A percentile compares a stretch with the other conserved stretches of the same genome.
phyloP scores from a whole-genome alignment of 805 yeast species.

The Saturnispora dispora region DNA sequence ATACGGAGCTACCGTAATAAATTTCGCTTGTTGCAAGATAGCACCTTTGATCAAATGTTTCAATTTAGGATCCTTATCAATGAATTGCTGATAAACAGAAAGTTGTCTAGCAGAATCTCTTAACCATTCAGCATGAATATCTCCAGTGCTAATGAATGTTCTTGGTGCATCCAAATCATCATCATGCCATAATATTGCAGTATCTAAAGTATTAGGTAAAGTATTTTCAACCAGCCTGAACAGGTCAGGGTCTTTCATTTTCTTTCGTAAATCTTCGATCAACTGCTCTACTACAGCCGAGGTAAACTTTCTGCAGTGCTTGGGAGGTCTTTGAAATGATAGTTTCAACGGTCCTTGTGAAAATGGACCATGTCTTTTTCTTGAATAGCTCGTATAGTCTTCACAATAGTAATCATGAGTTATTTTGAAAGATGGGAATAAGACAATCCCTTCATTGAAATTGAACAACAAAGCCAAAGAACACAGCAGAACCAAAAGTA shows the following conservation, averaged over 20 bases:
- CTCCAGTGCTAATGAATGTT: slow-evolving; percentile 83
- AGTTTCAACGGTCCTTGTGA: slow-evolving; percentile 45
- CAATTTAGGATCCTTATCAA: slow-evolving; percentile 41
- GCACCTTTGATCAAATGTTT: slow-evolving; percentile 61
- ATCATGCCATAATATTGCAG: slow-evolving; percentile 70
- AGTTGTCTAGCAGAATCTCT: slow-evolving; percentile 81
- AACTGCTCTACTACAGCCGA: slow-evolving; percentile 54
- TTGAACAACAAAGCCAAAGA: neutral
- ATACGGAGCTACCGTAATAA: slow-evolving; percentile 56
- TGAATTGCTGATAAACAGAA: slow-evolving; percentile 60
- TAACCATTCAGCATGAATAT: slow-evolving; percentile 89
- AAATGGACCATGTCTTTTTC: slow-evolving; percentile 44
- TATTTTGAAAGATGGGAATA: neutral
- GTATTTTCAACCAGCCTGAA: slow-evolving; percentile 72
- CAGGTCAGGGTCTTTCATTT: slow-evolving; percentile 53
- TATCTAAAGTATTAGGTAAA: slow-evolving; percentile 81
- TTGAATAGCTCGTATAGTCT: slow-evolving; percentile 54
- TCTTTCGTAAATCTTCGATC: slow-evolving; percentile 41
- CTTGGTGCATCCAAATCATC: slow-evolving; percentile 32
- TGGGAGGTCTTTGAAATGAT: slow-evolving; percentile 72
- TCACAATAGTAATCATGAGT: slow-evolving; percentile 34
- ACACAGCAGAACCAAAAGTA: neutral
- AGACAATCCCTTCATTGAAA: neutral
- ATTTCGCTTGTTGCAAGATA: slow-evolving; percentile 66
- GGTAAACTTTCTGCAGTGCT: slow-evolving; percentile 61